Base-by-base conservation (phyloP, 306 rosid species). In the Myrica gale region DNA sequence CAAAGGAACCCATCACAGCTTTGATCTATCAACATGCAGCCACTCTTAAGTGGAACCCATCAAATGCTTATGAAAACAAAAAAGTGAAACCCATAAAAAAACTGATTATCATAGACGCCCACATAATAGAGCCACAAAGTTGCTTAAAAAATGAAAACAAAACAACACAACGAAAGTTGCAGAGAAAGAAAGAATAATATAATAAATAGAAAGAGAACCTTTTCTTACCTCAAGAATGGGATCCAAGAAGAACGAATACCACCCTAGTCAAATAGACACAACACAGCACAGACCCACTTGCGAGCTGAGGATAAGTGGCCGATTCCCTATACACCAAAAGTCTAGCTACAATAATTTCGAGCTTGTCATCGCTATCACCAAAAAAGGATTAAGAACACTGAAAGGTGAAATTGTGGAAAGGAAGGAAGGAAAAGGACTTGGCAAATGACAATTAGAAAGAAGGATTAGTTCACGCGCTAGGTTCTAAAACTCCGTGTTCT, bases 391-490 rank as follows among this genome's bases (percentile, higher is more conserved):
- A 1, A 46, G 56, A 17, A 69, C 66, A 74, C 84, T 58, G 74
- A 73, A 78, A 75, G 82, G 81, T 75, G 74, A 84, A 68, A 48
- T 55, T 68, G 50, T 45, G 76, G 75, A 21, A 32, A 53, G 39
- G 21, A 17, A n/a, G 67, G 42, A 37, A 60, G 58, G 69, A 84
- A 76, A 73, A 83, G 80, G 81, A 86, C 82, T 54, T 79, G 81
- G 85, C 92, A 90, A 90, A 94, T 85, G 97, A 48, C 53, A 48
- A 48, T 32, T 32, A 87, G 82, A 84, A 81, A 78, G 80, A 74
- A 61, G 66, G 74, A 83, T 21, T 39, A 82, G 58, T 84, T 77
- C 51, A 71, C 71, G 63, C 45, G 74, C 83, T 67, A 79, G 53
- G 76, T 74, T 87, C 85, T 87, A 51, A 79, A 69, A 51, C 60